These are phyloP conservation scores for Vitis rupestris DNA, from an alignment of 164 flowering plant species.

Conservation along the genomic window DNA sequence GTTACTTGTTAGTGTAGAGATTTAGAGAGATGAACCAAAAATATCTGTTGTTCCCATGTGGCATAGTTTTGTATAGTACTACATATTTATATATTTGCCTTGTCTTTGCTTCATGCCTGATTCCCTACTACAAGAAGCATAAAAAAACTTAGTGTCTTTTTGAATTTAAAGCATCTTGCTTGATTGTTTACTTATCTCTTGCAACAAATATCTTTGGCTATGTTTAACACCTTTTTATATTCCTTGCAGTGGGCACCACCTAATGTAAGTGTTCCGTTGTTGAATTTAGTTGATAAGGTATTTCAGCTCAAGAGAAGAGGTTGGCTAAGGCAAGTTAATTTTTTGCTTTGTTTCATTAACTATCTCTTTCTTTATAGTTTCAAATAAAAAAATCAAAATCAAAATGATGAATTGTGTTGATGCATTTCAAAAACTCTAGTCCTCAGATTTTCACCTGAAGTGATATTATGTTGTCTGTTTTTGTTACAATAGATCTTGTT, in stretches of 20 bases:
- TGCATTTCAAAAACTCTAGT: not conserved
- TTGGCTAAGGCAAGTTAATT: constrained; percentile 78
- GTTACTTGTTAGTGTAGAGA: no score
- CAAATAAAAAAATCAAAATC: no score
- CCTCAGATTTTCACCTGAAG: not conserved
- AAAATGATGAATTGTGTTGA: not conserved
- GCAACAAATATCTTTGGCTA: not conserved
- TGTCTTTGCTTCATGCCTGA: no score
- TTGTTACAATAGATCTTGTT: not conserved
- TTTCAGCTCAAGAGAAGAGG: constrained; percentile 98
- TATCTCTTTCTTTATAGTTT: not conserved
- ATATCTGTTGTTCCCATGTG: no score
- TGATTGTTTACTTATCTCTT: constrained; percentile 1
- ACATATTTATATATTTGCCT: no score
- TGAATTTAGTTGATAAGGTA: constrained; percentile 88
- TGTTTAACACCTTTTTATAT: constrained; percentile 3
- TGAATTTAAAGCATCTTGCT: no score
- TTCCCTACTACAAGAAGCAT: no score
- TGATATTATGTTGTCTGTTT: not conserved
- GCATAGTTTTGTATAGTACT: no score
- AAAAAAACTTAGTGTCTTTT: no score
- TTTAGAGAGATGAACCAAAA: no score
- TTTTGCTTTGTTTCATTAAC: not conserved
- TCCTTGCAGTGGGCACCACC: constrained; percentile 92
- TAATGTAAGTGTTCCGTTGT: constrained; percentile 84